phyloP scores from a whole-genome alignment of 1,284 basidiomycete species.

The Puccinia coronata region DNA sequence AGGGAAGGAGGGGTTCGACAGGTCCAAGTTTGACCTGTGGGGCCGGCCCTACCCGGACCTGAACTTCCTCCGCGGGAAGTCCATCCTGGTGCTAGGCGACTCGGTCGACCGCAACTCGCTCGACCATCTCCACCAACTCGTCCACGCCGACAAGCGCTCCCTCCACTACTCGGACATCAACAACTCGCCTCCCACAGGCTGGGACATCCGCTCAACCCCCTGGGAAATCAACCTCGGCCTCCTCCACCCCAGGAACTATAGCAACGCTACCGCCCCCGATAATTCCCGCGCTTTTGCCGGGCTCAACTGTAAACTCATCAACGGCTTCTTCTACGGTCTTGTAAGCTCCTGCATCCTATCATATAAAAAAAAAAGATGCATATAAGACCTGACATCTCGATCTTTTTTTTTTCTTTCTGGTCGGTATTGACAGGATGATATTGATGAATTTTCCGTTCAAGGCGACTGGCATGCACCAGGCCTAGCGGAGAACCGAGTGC shows the following conservation, averaged over 20 bases:
- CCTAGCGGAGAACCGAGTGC: constrained; percentile 54
- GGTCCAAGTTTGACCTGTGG: background rate
- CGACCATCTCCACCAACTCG: constrained; percentile 53
- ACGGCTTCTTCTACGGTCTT: constrained; percentile 55
- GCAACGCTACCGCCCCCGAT: background rate
- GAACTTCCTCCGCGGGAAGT: constrained; percentile 53
- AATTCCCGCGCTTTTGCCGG: constrained; percentile 53
- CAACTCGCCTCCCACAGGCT: background rate
- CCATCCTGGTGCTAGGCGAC: constrained; percentile 55
- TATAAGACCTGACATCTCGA: too few relatives aligned
- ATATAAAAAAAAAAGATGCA: background rate
- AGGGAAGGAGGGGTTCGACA: background rate
- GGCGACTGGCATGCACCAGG: constrained; percentile 55
- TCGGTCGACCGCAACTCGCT: constrained; percentile 55
- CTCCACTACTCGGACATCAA: constrained; percentile 29
- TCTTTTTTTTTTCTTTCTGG: background rate
- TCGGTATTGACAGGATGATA: constrained; percentile 51
- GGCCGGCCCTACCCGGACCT: constrained; percentile 48
- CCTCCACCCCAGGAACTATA: constrained; percentile 17
- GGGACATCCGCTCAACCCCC: constrained; percentile 24
- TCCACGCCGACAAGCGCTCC: constrained; percentile 3
- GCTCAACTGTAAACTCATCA: constrained; percentile 52
- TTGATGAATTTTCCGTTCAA: constrained; percentile 54
- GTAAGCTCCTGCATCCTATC: constrained; percentile 34
- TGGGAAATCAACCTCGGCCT: constrained; percentile 46